Base-by-base conservation (phyloP, 495 filamentous ascomycete species). In the Bryoglossum gracile region DNA sequence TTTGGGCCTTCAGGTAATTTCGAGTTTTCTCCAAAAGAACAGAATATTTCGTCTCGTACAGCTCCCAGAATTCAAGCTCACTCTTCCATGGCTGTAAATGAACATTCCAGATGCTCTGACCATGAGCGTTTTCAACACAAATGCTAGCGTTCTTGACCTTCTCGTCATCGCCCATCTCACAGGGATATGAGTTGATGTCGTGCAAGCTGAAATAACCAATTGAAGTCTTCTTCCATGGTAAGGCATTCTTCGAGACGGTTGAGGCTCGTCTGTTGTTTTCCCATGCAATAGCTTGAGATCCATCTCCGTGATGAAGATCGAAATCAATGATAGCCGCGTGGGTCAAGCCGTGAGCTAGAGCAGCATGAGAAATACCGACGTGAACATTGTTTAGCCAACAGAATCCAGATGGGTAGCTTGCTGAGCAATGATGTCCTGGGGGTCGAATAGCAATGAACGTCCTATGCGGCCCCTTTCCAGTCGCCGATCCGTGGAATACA, bases 341-440 rank as follows among this genome's bases (percentile, higher is more conserved):
- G 0, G 89, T 96, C 33, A 97, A 63, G 5, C 86, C 90, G 59
- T 95, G 81, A 40, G 74, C 77, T 48, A 86, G 75, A 3, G 85
- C 81, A 9, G 83, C 92, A 59, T 96, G 84, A 56, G 91, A 86
- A 49, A 97, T 94, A 0, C 92, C 94, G 25, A 97, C 88, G 61
- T 96, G 91, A 5, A 97, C 88, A 62, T 98, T 98, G 64, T 98
- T 98, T 46, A 98, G 65, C 92, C 92, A 98, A 67, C 92, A 98
- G 64, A 98, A 98, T 1, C 92, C 92, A 1, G 89, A 95, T 0
- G 92, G 92, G 48, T 82, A 78, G 32, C 79, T 75, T 3, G 88
- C 80, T 3, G 90, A 92, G 65, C 92, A 98, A 61, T 98, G 92
- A 57, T 98, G 92, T 6, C 92, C 92, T 1, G 89, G 89, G 21